These are phyloP conservation scores for Cladosporium sp. DNA, from an alignment of 2,329 filamentous ascomycete genomes.

Conservation along the genomic window DNA sequence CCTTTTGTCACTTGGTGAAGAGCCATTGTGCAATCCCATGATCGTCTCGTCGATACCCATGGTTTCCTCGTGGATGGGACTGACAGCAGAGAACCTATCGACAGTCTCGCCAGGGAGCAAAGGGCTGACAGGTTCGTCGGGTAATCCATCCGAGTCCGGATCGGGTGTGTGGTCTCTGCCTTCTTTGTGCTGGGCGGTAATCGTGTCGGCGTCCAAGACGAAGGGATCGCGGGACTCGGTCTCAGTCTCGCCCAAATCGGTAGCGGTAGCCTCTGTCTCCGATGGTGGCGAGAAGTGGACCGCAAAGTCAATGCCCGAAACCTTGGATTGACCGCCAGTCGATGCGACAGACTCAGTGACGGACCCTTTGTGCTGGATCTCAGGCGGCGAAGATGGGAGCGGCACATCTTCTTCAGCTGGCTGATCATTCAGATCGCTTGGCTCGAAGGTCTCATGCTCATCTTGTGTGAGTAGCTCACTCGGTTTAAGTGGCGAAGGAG, in stretches of 20 bases:
- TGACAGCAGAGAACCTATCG: constrained; percentile 30
- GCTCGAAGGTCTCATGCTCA: neutral
- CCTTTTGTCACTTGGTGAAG: constrained; percentile 12
- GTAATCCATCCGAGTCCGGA: neutral
- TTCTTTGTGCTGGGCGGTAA: constrained; percentile 29
- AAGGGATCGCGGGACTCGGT: constrained; percentile 31
- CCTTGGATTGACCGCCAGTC: constrained; percentile 21
- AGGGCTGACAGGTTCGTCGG: constrained; percentile 27
- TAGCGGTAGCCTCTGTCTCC: constrained; percentile 24
- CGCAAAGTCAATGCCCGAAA: constrained; percentile 29
- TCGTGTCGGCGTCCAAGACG: constrained; percentile 31
- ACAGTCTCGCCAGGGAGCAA: constrained; percentile 27
- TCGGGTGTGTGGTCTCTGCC: constrained; percentile 13
- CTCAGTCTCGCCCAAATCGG: constrained; percentile 22
- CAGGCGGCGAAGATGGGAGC: constrained; percentile 12
- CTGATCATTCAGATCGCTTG: constrained; percentile 9
- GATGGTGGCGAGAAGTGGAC: constrained; percentile 29
- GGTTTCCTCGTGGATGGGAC: constrained; percentile 29
- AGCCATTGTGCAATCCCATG: neutral
- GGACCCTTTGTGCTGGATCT: constrained; percentile 16
- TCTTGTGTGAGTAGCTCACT: neutral
- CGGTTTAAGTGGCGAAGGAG: constrained; percentile 9
- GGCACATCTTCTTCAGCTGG: neutral
- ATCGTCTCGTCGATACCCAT: constrained; percentile 27
- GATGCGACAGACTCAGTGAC: constrained; percentile 20